Evolutionary conservation across 2,329 filamentous ascomycete species (phyloP).

Genomic region (Cucurbitaria berberidis): DNA sequence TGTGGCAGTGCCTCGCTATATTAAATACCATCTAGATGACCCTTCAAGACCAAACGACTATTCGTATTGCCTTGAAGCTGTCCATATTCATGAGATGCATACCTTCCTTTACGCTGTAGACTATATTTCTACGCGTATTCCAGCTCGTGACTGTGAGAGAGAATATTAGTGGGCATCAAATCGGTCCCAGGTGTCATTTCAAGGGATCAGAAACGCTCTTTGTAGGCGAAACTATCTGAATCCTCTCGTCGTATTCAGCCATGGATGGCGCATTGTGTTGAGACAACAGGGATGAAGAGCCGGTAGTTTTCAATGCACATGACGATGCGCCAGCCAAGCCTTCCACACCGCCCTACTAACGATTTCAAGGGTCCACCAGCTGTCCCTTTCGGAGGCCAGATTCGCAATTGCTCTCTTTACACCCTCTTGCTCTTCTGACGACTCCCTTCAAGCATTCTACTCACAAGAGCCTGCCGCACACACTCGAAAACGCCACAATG

Average conservation of each 20-base stretch:
- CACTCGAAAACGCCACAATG: constrained; percentile 28
- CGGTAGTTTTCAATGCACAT: constrained; percentile 18
- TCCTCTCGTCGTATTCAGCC: constrained; percentile 5
- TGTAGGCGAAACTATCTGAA: not conserved
- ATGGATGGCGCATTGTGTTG: constrained; percentile 7
- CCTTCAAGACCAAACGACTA: not conserved
- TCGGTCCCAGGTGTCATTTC: too few species aligned
- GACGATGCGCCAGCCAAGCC: constrained; percentile 26
- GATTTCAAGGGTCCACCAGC: constrained; percentile 35
- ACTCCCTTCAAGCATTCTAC: not conserved
- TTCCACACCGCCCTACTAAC: constrained; percentile 32
- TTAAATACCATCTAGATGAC: not conserved
- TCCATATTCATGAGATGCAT: not conserved
- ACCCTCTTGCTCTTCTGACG: constrained; percentile 10
- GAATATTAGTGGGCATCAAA: not conserved
- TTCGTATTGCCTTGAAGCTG: not conserved
- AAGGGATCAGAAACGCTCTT: not conserved
- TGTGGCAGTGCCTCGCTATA: too few species aligned
- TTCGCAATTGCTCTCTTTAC: constrained; percentile 29
- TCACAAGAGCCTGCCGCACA: not conserved
- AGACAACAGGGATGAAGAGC: constrained; percentile 21
- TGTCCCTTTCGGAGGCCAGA: constrained; percentile 30
- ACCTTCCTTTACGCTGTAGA: not conserved
- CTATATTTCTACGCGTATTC: not conserved
- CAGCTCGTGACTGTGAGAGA: not conserved